A percentile compares a stretch with the other conserved stretches of the same genome.
These are phyloP conservation scores for Aphanomyces stellatus DNA, from an alignment of 352 stramenopile species.

Conservation along the genomic window DNA sequence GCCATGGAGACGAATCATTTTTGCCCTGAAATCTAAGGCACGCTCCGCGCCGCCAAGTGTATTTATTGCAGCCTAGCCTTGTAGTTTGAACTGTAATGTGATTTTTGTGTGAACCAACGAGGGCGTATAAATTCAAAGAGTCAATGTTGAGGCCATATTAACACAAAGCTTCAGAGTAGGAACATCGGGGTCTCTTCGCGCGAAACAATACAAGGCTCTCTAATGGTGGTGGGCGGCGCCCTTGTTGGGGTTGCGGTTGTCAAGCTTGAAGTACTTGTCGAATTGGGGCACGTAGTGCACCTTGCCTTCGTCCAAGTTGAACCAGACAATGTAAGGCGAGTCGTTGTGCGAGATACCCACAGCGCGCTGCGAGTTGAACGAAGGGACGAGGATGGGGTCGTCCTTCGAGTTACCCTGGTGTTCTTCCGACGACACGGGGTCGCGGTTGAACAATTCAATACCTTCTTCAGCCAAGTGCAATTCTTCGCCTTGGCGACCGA, in stretches of 20 bases:
- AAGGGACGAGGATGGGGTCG: slow-evolving; percentile 79
- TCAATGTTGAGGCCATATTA: slow-evolving; percentile 11
- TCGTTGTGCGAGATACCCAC: slow-evolving; percentile 85
- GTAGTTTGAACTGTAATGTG: not conserved
- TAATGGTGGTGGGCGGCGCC: slow-evolving; percentile 16
- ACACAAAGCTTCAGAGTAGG: not conserved
- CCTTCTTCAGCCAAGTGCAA: slow-evolving; percentile 61
- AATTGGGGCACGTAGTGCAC: slow-evolving; percentile 79
- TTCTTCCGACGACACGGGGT: slow-evolving; percentile 79
- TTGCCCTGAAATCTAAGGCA: not conserved
- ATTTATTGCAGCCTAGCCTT: slow-evolving; percentile 21
- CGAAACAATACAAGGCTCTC: not conserved
- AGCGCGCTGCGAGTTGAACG: slow-evolving; percentile 57
- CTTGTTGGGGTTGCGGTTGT: slow-evolving; percentile 44
- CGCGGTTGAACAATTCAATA: slow-evolving; percentile 66
- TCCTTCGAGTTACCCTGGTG: slow-evolving; percentile 84
- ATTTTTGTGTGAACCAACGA: not conserved
- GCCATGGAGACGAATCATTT: not conserved
- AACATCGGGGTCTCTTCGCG: not conserved
- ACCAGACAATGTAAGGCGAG: slow-evolving; percentile 83
- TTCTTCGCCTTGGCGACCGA: slow-evolving; percentile 69
- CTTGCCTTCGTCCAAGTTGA: slow-evolving; percentile 81
- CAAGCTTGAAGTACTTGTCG: slow-evolving; percentile 87
- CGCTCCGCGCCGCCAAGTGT: not conserved
- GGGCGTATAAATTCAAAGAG: not conserved